These are phyloP conservation scores for Kalaharituber pfeilii DNA, from an alignment of 2,329 filamentous ascomycete species.

Conservation along the genomic window DNA sequence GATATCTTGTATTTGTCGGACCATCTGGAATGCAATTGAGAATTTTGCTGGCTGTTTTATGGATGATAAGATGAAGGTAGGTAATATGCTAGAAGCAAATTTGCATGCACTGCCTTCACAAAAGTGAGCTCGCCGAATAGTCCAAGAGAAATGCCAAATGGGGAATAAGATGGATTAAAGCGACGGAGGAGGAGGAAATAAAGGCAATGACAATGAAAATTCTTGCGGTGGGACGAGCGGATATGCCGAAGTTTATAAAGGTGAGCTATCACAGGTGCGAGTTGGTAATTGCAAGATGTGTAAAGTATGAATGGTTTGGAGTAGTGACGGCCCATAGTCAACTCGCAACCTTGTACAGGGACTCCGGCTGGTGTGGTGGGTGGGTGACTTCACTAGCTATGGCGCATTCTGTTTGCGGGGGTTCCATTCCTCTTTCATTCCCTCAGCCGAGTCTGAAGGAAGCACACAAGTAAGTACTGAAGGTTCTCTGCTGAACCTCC, in stretches of 20 bases:
- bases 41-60: background rate
- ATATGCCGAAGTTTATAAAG: background rate
- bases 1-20: too few species aligned
- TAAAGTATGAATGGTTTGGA: background rate
- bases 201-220: background rate
- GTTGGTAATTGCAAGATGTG: background rate
- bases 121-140: background rate
- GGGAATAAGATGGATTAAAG: background rate
- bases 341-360: background rate
- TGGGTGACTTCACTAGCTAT: background rate
- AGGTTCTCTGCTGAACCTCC: background rate
- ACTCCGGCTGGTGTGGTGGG: background rate
- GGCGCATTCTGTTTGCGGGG: background rate
- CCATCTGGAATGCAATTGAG: too few species aligned
- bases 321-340: background rate
- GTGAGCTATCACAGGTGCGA: background rate
- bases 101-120: background rate
- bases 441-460: background rate
- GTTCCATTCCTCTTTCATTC: background rate
- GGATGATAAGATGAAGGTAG: background rate
- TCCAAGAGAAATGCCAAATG: background rate
- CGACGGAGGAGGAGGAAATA: background rate
- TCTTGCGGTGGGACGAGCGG: background rate
- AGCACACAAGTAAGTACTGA: background rate
- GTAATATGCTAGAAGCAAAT: background rate